Base-by-base conservation (phyloP, 2,329 filamentous ascomycete genomes). In the Chalaropsis thielavioides region DNA sequence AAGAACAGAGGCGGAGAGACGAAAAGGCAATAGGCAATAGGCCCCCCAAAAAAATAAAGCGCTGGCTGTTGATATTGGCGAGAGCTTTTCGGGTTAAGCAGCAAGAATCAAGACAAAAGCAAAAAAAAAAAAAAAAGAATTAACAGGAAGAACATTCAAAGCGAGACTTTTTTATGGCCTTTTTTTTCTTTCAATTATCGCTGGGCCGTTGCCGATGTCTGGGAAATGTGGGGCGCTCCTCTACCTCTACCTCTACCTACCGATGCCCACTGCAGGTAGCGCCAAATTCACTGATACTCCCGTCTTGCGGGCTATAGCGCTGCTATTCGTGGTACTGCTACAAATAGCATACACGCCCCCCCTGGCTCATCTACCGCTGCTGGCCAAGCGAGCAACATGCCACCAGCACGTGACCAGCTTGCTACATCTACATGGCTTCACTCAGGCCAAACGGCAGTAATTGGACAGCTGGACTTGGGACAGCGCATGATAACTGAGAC, bases 181-280 rank as follows among this genome's bases (percentile, higher is more conserved):
- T 38, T 8, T 38, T 38, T 10, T 38, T 38, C 10, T 46, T 38
- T 19, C 43, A 51, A 64, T 59, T 27, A 38, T 59, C 56, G 41
- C 44, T 60, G 38, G 27, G 15, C 63, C 27, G 41, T 64, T 38
- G 61, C 43, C n/a, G 61, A 62, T 44, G 63, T 64, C 54, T 44
- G 41, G 38, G 40, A 65, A 35, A 60, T 58, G n/a, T 64, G 54
- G 61, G 62, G 19, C 31, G 35, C 35, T 38, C 5, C 58, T n/a
- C 5, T 19, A 46, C 43, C 15, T 19, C n/a, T n/a, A n/a, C n/a
- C n/a, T n/a, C n/a, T n/a, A n/a, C n/a, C n/a, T n/a, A n/a, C n/a
- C n/a, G n/a, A n/a, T n/a, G n/a, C n/a, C n/a, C 43, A 46, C n/a
- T 46, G 43, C 43, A 46, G 15, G 43, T 19, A 51, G 46, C 46